These are phyloP conservation scores for Umbelopsis isabellina DNA, from an alignment of 192 early-diverging fungal species.

Conservation along the genomic window DNA sequence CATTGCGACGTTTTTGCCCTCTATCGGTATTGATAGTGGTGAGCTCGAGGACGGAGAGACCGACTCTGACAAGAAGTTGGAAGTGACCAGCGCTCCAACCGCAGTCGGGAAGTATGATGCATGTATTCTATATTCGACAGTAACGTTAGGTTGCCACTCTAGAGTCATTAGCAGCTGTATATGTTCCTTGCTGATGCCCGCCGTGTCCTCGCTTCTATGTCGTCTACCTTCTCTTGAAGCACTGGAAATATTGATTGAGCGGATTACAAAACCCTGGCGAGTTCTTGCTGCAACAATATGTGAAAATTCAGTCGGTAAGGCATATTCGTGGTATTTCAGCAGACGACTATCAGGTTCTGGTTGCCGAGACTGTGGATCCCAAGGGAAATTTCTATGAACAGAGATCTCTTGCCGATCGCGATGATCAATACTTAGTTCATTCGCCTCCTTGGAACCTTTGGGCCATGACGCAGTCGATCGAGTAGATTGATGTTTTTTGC, in stretches of 20 bases:
- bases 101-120: conserved; percentile 43
- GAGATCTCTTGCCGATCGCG: conserved; percentile 9
- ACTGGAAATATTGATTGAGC: conserved; percentile 45
- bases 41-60: not conserved
- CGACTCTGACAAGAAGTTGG: not conserved
- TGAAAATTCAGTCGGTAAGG: conserved; percentile 60
- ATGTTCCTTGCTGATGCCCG: conserved; percentile 26
- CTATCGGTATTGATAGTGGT: not conserved
- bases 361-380: conserved; percentile 66
- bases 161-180: conserved; percentile 64
- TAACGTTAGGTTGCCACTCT: conserved; percentile 76
- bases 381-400: conserved; percentile 61
- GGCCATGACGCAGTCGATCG: not conserved
- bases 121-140: conserved; percentile 72
- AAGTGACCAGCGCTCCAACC: conserved; percentile 20
- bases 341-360: conserved; percentile 64
- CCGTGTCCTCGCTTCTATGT: not conserved
- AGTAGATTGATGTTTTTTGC: not conserved
- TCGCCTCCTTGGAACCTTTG: not conserved
- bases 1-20: not conserved
- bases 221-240: not conserved
- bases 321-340: conserved; percentile 69
- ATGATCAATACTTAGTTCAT: not conserved
- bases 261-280: conserved; percentile 73
- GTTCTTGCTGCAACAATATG: conserved; percentile 69